phyloP scores from a whole-genome alignment of 2,329 filamentous ascomycete species.

The Ramichloridium luteum region DNA sequence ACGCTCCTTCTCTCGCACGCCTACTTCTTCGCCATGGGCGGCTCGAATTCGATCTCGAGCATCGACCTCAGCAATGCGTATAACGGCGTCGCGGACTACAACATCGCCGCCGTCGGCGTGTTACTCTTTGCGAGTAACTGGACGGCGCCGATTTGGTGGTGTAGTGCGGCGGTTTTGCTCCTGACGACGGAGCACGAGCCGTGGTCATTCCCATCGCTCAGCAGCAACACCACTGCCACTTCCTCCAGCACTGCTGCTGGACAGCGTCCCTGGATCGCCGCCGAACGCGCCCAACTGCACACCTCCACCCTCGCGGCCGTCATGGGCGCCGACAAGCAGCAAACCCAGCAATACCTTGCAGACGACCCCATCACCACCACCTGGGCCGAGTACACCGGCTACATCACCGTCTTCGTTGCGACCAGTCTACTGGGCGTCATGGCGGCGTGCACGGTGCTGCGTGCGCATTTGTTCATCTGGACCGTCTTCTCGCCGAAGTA shows the following conservation, averaged over 20 bases:
- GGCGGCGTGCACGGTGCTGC: conserved; percentile 70
- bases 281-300: conserved; percentile 19
- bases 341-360: not conserved
- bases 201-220: too few species aligned
- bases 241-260: conserved; percentile 24
- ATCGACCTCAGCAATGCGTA: conserved; percentile 90
- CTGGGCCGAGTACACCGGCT: conserved; percentile 39
- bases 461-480: conserved; percentile 94
- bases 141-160: conserved; percentile 85
- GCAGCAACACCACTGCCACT: too few species aligned
- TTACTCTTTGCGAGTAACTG: conserved; percentile 85
- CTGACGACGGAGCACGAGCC: conserved; percentile 25
- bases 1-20: conserved; percentile 66
- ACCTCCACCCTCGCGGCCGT: conserved; percentile 11
- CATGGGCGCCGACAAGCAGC: conserved; percentile 8
- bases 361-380: conserved; percentile 12
- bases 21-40: conserved; percentile 81
- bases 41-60: conserved; percentile 90
- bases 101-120: conserved; percentile 64
- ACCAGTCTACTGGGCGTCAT: conserved; percentile 61
- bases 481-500: conserved; percentile 98
- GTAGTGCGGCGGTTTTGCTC: conserved; percentile 43
- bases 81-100: conserved; percentile 78
- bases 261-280: conserved; percentile 17
- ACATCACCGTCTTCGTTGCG: conserved; percentile 60